A percentile compares a stretch with the other conserved stretches of the same genome.
These are phyloP conservation scores for Leonotis leonurus DNA, from an alignment of 257 asterid species.

Conservation along the genomic window DNA sequence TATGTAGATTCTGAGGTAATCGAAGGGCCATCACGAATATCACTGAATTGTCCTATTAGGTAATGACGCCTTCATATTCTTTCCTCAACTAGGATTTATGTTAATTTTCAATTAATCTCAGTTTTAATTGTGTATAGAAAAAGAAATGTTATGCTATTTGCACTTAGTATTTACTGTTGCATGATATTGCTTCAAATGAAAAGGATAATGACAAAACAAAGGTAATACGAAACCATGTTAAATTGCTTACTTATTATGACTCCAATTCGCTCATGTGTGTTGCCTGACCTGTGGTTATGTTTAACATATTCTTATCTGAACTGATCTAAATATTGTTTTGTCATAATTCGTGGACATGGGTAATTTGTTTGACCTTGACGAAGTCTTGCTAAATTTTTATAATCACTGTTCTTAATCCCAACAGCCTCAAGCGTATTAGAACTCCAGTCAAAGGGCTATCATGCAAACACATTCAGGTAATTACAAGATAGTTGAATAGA, in stretches of 20 bases:
- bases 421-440: constrained; percentile 69
- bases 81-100: constrained; percentile 3
- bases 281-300: background rate
- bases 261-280: constrained; percentile 7
- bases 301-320: background rate
- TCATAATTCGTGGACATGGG: constrained; percentile 8
- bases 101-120: background rate
- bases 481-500: constrained; percentile 13
- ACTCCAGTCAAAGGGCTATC: constrained; percentile 84
- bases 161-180: background rate
- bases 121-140: background rate
- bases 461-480: constrained; percentile 94
- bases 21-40: constrained; percentile 83
- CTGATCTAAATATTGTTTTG: background rate
- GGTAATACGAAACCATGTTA: background rate
- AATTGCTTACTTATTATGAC: background rate
- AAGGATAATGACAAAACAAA: background rate
- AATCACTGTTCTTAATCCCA: constrained; percentile 17
- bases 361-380: constrained; percentile 9
- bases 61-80: constrained; percentile 26
- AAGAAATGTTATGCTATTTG: background rate
- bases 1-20: constrained; percentile 71
- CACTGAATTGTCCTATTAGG: constrained; percentile 95
- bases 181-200: constrained; percentile 2
- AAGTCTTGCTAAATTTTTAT: constrained; percentile 14